Conservation (phyloP, 805 yeast species). For the Maudiozyma turicensis region DNA sequence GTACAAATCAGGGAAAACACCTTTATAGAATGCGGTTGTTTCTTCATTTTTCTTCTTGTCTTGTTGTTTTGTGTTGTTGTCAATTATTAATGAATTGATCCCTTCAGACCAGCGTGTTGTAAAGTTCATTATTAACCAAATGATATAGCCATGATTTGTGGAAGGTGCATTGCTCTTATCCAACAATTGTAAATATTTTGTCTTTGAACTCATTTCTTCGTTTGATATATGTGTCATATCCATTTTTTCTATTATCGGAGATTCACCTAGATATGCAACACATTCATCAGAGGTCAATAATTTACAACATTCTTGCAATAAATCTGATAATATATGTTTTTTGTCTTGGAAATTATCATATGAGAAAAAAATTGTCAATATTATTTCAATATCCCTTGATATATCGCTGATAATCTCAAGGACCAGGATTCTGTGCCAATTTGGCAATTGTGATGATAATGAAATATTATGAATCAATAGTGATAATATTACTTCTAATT, state of each 20-base stretch:
- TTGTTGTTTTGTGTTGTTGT: slow-evolving; percentile 1
- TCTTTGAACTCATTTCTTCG: slow-evolving; percentile 37
- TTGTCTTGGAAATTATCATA: slow-evolving; percentile 53
- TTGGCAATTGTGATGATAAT: slow-evolving; percentile 41
- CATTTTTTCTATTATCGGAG: slow-evolving; percentile 26
- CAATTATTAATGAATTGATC: slow-evolving; percentile 26
- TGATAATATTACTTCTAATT: slow-evolving; percentile 73
- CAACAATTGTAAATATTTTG: slow-evolving; percentile 59
- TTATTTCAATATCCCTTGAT: slow-evolving; percentile 44
- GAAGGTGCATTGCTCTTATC: slow-evolving; percentile 76
- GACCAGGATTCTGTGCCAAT: slow-evolving; percentile 68
- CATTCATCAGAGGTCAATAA: slow-evolving; percentile 28
- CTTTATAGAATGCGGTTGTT: slow-evolving; percentile 19
- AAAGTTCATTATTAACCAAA: slow-evolving; percentile 46
- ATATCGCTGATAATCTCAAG: slow-evolving; percentile 62
- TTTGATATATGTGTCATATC: slow-evolving; percentile 32
- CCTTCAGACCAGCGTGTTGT: slow-evolving; percentile 57
- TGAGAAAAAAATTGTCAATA: slow-evolving; percentile 43
- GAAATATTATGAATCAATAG: slow-evolving; percentile 64
- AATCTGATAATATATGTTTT: slow-evolving; percentile 50
- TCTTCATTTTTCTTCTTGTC: slow-evolving; percentile 5
- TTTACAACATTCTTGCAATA: slow-evolving; percentile 36
- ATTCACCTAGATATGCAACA: slow-evolving; percentile 27
- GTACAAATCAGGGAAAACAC: slow-evolving; percentile 35
- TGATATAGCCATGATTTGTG: slow-evolving; percentile 51